Evolutionary conservation across 305 asterid genomes (phyloP), one percentile per base, ranked within the genome.

Genomic region (Fraxinus xanthoxyloides): DNA sequence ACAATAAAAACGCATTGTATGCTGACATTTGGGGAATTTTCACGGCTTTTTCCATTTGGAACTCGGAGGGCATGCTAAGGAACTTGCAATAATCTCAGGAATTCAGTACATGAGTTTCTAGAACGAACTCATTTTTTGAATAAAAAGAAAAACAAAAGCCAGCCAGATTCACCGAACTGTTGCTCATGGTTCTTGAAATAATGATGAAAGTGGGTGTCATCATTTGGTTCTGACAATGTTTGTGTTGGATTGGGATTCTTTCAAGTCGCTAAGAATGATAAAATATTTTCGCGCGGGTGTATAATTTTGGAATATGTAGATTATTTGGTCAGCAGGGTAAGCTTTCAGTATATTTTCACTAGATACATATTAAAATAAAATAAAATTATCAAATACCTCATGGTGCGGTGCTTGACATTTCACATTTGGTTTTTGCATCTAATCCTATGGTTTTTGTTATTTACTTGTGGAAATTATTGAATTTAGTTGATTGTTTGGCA

Each of bases 401-500:
- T 38, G 67, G 46, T 83, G 75, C 24, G 9, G 9, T 76, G 30
- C 77, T 61, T 79, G 81, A 54, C 7, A 26, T 72, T 56, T 38
- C 40, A n/a, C 54, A 76, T 48, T 26, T 12, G 0, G 3, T 15
- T 26, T 63, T 26, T 26, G 73, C 35, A 26, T 65, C 35, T 19
- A 7, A 19, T 61, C 70, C 70, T 21, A 61, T 67, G n/a, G 3
- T 67, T 67, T 26, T 67, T 67, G 8, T 30, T 28, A 0, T 65
- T 9, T 12, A 65, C 73, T 24, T 63, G 7, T 63, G 72, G 2
- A 61, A 23, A 23, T 23, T 61, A 24, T 24, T 61, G 70, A 61
- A 8, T 3, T 19, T 21, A 7, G 30, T n/a, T n/a, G n/a, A n/a
- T 23, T 65, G 4, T 12, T 65, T 24, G 17, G 17, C 35, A 23